Conservation (phyloP, 169 alveolate genomes). For the Eimeria sp. region DNA sequence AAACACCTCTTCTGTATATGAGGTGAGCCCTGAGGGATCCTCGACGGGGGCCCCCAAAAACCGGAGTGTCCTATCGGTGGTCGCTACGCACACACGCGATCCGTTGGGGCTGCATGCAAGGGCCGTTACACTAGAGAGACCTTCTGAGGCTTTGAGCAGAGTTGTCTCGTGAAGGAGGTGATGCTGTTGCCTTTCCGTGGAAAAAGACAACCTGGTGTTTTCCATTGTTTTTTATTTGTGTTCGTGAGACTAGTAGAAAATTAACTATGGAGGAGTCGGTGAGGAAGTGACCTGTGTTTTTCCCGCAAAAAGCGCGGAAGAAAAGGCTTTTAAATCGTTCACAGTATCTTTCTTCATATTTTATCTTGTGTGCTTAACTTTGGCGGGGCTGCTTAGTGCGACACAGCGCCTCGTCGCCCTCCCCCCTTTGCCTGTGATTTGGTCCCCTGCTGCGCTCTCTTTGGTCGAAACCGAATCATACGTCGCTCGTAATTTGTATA, state of each 20-base stretch:
- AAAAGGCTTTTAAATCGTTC: neutral
- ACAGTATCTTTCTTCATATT: neutral
- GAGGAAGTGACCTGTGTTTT: neutral
- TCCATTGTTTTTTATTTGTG: neutral
- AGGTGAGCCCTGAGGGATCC: neutral
- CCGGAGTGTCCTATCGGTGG: slow-evolving; percentile 9
- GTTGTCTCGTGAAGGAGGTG: neutral
- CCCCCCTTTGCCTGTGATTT: neutral
- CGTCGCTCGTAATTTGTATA: neutral
- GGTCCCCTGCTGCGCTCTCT: neutral
- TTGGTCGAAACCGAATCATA: neutral
- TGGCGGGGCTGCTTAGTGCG: neutral
- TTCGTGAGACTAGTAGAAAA: neutral
- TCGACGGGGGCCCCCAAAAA: neutral
- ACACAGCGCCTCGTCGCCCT: neutral
- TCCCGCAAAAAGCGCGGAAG: neutral
- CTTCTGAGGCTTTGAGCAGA: neutral
- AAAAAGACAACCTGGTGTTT: neutral
- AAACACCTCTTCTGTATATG: neutral
- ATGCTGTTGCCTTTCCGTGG: neutral
- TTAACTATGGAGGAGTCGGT: neutral
- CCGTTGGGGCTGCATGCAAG: slow-evolving; percentile 37
- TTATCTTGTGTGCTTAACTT: neutral
- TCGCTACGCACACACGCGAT: slow-evolving; percentile 16
- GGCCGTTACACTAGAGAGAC: slow-evolving; percentile 24